Percentiles rank a stretch among this genome's conserved stretches.
Conservation (phyloP, 2,329 filamentous ascomycete species). For the Sclerotinia borealis region DNA sequence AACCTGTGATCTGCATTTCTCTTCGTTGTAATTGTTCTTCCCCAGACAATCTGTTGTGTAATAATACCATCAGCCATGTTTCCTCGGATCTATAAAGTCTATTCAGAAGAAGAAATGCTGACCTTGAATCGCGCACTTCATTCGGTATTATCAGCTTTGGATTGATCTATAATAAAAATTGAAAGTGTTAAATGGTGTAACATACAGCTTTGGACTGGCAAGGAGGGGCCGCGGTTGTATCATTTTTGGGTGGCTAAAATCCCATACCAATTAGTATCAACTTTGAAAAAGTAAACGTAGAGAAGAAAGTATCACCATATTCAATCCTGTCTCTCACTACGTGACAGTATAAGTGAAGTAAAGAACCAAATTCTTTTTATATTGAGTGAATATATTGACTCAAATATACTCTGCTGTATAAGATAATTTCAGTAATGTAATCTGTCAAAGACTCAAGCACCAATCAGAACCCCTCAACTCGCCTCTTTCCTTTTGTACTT, state of each 20-base stretch:
- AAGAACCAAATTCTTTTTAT: neutral
- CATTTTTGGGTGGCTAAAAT: slow-evolving; percentile 53
- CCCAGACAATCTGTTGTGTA: slow-evolving; percentile 64
- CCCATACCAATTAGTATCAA: slow-evolving; percentile 11
- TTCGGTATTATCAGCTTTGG: slow-evolving; percentile 2
- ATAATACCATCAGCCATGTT: slow-evolving; percentile 5
- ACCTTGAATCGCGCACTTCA: slow-evolving; percentile 87
- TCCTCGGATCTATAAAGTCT: neutral
- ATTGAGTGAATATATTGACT: neutral
- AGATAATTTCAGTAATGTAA: too few species aligned
- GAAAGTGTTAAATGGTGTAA: slow-evolving; percentile 20
- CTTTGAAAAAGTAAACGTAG: neutral
- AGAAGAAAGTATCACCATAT: slow-evolving; percentile 6
- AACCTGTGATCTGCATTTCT: slow-evolving; percentile 70
- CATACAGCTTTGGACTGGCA: slow-evolving; percentile 80
- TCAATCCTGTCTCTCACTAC: neutral
- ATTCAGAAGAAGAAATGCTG: too few species aligned
- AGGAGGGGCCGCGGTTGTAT: slow-evolving; percentile 67
- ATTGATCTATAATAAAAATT: neutral
- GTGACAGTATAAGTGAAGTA: too few species aligned
- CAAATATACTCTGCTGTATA: too few species aligned
- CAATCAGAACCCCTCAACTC: neutral
- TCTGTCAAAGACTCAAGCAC: too few species aligned
- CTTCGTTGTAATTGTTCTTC: slow-evolving; percentile 80
- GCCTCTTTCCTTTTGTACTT: neutral